phyloP scores from a whole-genome alignment of 352 stramenopile genomes.

The Pythium rishiriense region DNA sequence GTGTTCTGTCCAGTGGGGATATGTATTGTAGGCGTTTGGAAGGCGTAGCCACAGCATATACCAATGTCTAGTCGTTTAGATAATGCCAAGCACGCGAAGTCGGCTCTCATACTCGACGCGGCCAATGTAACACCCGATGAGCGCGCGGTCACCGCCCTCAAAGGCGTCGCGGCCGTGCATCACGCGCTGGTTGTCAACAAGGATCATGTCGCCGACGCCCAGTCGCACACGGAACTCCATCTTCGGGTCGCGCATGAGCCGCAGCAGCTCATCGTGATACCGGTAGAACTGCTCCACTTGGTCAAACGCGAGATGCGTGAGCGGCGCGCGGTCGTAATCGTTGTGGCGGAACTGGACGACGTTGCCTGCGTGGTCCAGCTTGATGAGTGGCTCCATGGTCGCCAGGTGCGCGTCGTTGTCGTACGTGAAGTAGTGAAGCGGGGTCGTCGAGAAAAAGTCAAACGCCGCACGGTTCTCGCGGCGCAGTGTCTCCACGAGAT shows the following conservation, averaged over 20 bases:
- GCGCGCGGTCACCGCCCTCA: slow-evolving; percentile 64
- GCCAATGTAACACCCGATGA: slow-evolving; percentile 90
- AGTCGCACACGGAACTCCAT: slow-evolving; percentile 70
- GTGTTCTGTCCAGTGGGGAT: background rate
- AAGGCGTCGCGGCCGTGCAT: slow-evolving; percentile 85
- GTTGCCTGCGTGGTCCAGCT: slow-evolving; percentile 68
- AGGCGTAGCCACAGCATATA: background rate
- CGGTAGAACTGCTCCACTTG: slow-evolving; percentile 74
- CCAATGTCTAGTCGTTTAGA: slow-evolving; percentile 40
- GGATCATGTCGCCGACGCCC: slow-evolving; percentile 78
- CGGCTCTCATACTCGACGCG: slow-evolving; percentile 84
- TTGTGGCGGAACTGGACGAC: slow-evolving; percentile 88
- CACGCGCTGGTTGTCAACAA: slow-evolving; percentile 88
- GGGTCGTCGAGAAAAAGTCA: slow-evolving; percentile 63
- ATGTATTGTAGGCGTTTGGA: background rate
- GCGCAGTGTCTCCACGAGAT: slow-evolving; percentile 68
- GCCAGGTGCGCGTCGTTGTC: slow-evolving; percentile 76
- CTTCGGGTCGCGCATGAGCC: slow-evolving; percentile 54
- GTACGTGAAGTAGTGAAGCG: slow-evolving; percentile 76
- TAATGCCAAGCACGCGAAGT: slow-evolving; percentile 78
- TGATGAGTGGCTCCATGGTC: slow-evolving; percentile 81
- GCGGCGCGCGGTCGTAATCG: slow-evolving; percentile 82
- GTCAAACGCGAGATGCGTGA: slow-evolving; percentile 79
- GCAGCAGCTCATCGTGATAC: slow-evolving; percentile 68
- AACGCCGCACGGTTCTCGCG: slow-evolving; percentile 61